Evolutionary conservation across 495 filamentous ascomycete species (phyloP), one percentile per base, ranked within the genome.

Genomic region (Trichoderma erinaceum): DNA sequence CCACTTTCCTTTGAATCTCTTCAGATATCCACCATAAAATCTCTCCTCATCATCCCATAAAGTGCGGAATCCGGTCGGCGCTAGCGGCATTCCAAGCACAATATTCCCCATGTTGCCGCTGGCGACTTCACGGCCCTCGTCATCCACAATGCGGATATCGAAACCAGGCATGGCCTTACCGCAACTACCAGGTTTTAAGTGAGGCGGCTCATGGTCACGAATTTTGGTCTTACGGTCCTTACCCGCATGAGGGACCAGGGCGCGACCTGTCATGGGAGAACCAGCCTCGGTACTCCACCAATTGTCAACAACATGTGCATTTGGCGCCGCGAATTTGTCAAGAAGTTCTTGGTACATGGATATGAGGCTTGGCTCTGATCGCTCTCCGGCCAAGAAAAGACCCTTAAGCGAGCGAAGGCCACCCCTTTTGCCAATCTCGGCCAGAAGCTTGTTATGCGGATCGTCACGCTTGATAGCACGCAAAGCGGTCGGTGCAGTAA

Each of bases 261-360:
- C 87, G 32, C 96, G 79, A 1, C 91, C 93, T 0, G 93, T 88
- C 69, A 97, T 97, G 7, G 93, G 93, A 5, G 89, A 92, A 10
- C 93, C 93, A 1, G 90, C 92, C 76, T 97, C 93, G 1, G 91
- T 94, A 4, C 91, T 94, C 93, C 93, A 97, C 93, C 93, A 97
- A 74, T 97, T 96, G 75, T 97, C 93, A 65, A 97, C 82, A 18
- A 97, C 90, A 35, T 84, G 79, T 0, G 92, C 87, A 38, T 84
- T 83, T 0, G 77, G 78, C 0, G 87, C 85, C 46, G 85, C 88
- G 70, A 92, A 87, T 66, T 83, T 79, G 13, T 78, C 71, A 3
- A 97, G 79, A 1, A 96, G 82, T 7, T 86, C 79, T 71, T 93
- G 89, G 68, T 93, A 97, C 74, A 89, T 86, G 12, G 82, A 84